A percentile compares a stretch with the other conserved stretches of the same genome.
Conservation (phyloP, 148 eudicot species). For the Pouteria glomerata region DNA sequence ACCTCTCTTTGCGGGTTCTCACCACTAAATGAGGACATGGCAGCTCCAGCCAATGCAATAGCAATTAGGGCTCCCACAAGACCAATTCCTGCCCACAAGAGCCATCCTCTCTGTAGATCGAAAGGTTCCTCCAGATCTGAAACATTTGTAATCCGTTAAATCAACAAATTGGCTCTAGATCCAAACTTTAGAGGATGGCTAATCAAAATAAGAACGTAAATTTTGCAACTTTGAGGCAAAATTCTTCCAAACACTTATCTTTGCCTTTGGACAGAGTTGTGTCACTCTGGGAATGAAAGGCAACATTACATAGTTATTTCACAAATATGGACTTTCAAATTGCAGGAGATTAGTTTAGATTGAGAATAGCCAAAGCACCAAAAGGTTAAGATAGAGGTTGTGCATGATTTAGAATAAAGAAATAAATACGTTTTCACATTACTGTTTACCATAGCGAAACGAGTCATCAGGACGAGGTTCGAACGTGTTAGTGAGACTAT, state of each 20-base stretch:
- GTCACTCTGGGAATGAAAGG: neutral
- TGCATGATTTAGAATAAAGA: neutral
- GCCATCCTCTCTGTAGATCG: slow-evolving; percentile 84
- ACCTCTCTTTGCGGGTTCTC: slow-evolving; percentile 91
- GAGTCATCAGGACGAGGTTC: slow-evolving; percentile 78
- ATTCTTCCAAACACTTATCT: neutral
- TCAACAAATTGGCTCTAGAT: neutral
- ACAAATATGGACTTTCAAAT: neutral
- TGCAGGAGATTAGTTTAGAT: neutral
- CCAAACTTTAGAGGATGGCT: neutral
- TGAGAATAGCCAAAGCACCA: neutral
- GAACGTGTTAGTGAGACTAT: slow-evolving; percentile 64
- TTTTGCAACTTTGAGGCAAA: neutral
- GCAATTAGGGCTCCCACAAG: slow-evolving; percentile 65
- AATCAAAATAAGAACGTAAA: neutral
- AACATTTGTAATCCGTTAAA: slow-evolving; percentile 15
- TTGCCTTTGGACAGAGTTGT: neutral
- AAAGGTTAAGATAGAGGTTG: neutral
- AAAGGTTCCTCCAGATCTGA: slow-evolving; percentile 83
- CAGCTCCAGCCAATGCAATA: slow-evolving; percentile 69
- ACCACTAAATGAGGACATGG: slow-evolving; percentile 56
- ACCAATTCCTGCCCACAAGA: slow-evolving; percentile 90
- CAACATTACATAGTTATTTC: neutral
- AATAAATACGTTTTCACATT: neutral
- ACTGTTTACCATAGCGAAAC: slow-evolving; percentile 70